Base-by-base conservation (phyloP, 1,139 yeast species). In the Suhomyces ambrosiae region DNA sequence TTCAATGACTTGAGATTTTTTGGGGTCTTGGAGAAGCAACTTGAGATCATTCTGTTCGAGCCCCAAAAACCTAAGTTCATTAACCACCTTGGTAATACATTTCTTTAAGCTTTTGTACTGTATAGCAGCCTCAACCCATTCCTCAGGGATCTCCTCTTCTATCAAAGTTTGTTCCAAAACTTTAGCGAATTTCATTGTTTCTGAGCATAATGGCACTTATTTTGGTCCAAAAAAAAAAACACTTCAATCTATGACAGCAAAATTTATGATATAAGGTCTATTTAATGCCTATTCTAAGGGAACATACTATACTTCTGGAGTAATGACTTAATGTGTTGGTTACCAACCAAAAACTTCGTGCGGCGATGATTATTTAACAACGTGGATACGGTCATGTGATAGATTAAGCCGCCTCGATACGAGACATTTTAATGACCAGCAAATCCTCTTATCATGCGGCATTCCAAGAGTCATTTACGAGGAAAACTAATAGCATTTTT, bases 21-120 rank as follows among this genome's bases (percentile, higher is more conserved):
- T 48, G 14, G 54, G 48, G 30, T 65, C 62, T 37, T 64, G 68
- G 8, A 76, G 54, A 10, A 78, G 50, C 21, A 74, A 52, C 39
- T 72, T 69, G 27, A 78, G 60, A 11, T 75, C 67, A 34, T 76
- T 72, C 40, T 68, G 71, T 28, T 75, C 72, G 15, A 80, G 60
- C 0, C 87, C 87, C 24, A 79, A 55, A 14, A 59, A 54, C 29
- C 72, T 68, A 24, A 82, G 65, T 56, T 83, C 90, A 21, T 66
- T 63, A 7, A 82, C 88, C 5, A 83, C 85, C 39, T 67, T 67
- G 42, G 74, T 75, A 42, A 83, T 82, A 42, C 80, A 71, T 55
- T 84, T 84, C 56, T 84, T 84, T 37, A 84, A 61, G 2, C 80
- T 74, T 52, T 84, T 84, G 57, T 84, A 84, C 49, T 82, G 85